Evolutionary conservation across 2,329 filamentous ascomycete species (phyloP), one percentile per base, ranked within the genome.

Genomic region (Beauveria medogensis): DNA sequence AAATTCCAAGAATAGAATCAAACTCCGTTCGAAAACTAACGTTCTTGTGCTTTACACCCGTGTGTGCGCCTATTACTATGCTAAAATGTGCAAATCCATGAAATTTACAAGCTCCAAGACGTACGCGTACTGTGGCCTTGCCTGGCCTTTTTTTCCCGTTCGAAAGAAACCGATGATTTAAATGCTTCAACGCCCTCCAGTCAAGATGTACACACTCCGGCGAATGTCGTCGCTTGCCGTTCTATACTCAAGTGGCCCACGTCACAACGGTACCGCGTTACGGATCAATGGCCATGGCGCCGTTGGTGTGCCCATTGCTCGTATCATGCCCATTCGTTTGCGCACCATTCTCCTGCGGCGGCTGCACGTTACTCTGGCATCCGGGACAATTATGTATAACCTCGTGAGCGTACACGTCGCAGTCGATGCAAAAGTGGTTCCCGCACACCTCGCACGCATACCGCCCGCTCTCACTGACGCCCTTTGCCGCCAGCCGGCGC

Each of bases 381-480:
- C 93, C 93, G 0, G 94, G 92, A 69, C 94, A 99, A 74, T 97
- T 97, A 72, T 99, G 93, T 56, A 96, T 83, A 14, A 95, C 85
- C 75, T 97, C 92, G 72, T 99, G 94, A 26, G 91, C 89, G 75
- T 94, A 97, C 26, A 97, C 86, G 73, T 99, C 94, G 73, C 94
- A 99, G 72, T 99, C 94, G 65, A 99, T 95, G 78, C 94, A 99
- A 72, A 97, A 99, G 75, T 97, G 93, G 63, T 90, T 87, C 3
- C 82, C 76, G 73, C 94, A 99, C n/a, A 88, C 86, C 66, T 88
- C 84, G 72, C 94, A 99, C 62, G 90, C 90, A 71, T 99, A 99
- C 56, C 94, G 80, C 53, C 89, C 87, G 70, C 89, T 94, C 77
- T 95, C 91, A 71, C 90, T 93, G 48, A 92, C 87, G 1, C 88